Evolutionary conservation across 2,329 filamentous ascomycete species (phyloP), one percentile per base, ranked within the genome.

Genomic region (Aspergillus sp.): DNA sequence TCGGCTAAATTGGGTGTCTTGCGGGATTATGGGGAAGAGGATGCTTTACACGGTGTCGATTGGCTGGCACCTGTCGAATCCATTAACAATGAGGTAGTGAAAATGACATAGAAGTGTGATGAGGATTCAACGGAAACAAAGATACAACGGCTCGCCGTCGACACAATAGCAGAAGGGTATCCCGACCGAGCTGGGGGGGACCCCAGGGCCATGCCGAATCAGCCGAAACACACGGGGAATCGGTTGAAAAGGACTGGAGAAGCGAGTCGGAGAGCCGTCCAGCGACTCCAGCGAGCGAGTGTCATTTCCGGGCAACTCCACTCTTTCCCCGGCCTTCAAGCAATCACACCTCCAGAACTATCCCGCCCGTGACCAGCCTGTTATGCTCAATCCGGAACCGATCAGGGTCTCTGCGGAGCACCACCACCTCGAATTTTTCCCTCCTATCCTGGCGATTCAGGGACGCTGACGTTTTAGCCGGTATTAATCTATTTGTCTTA

Each of bases 361-460:
- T 45, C 41, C 41, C 23, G 47, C 47, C 47, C 47, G 47, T 30
- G 47, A 49, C 47, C 32, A 36, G 32, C 12, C 10, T 30, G 23
- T 28, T 30, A 17, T 43, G n/a, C n/a, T 50, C 47, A 25, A 50
- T 50, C 25, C 47, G 47, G 47, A 32, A n/a, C 47, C 25, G 47
- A 50, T 50, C 47, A 50, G 47, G 47, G 47, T 50, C 47, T 32
- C 47, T 50, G 47, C 47, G 47, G 47, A 50, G 15, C 25, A 32
- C 47, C 47, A 32, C 15, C 47, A 32, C n/a, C 47, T 50, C 19
- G 25, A 50, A 38, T 21, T 48, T 59, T 55, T 36, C 30, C 41
- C 41, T 38, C 30, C 51, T 55, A 32, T 43, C 6, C 55, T 50
- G 23, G 41, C 25, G 45, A 47, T 62, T 43, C 54, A 55, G 61